phyloP scores from a whole-genome alignment of 1,284 basidiomycete species.

The Puccinia hordei region DNA sequence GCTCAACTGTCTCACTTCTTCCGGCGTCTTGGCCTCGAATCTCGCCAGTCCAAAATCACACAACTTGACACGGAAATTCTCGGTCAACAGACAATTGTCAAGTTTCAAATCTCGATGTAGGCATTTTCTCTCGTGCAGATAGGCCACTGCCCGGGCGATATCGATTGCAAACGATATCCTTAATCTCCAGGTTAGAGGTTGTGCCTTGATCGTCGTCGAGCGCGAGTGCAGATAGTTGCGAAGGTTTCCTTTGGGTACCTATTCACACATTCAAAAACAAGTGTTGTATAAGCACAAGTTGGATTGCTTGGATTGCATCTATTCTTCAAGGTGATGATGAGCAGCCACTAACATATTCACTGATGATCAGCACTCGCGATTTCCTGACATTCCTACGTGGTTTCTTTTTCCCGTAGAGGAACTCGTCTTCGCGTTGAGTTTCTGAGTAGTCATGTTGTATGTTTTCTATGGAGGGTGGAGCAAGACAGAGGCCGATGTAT shows the following conservation, averaged over 20 bases:
- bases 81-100: slow-evolving; percentile 90
- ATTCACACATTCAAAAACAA: slow-evolving; percentile 63
- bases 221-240: slow-evolving; percentile 5
- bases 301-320: too few species aligned
- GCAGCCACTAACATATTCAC: slow-evolving; percentile 52
- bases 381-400: slow-evolving; percentile 52
- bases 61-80: slow-evolving; percentile 90
- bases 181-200: slow-evolving; percentile 72
- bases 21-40: slow-evolving; percentile 85
- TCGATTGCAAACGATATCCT: slow-evolving; percentile 92
- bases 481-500: slow-evolving; percentile 87
- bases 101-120: slow-evolving; percentile 83
- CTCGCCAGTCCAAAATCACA: slow-evolving; percentile 95
- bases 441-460: slow-evolving; percentile 27
- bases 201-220: neutral
- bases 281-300: slow-evolving; percentile 68
- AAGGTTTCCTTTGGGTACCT: slow-evolving; percentile 47
- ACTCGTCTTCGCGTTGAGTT: neutral
- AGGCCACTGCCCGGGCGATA: slow-evolving; percentile 88
- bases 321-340: neutral
- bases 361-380: slow-evolving; percentile 54
- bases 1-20: slow-evolving; percentile 85
- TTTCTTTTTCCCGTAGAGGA: slow-evolving; percentile 24
- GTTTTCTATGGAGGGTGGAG: slow-evolving; percentile 68
- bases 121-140: slow-evolving; percentile 85